phyloP scores from a whole-genome alignment of 2,329 filamentous ascomycete species.

The Cladosporium austrohemisphaericum region DNA sequence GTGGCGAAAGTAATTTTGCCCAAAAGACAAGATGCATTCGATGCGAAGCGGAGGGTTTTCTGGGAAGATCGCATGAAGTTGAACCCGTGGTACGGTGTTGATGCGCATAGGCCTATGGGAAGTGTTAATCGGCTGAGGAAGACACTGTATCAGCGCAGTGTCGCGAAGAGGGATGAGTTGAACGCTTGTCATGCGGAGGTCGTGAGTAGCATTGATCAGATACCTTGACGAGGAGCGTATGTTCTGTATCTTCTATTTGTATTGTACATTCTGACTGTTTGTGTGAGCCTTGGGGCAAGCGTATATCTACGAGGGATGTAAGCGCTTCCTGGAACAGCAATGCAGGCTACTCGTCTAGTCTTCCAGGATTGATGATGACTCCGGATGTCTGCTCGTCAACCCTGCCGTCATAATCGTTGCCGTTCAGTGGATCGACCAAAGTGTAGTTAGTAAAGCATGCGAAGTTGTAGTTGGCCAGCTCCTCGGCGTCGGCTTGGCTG shows the following conservation, averaged over 20 bases:
- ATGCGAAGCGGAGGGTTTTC: conserved; percentile 24
- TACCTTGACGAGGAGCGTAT: conserved; percentile 23
- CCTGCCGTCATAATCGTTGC: conserved; percentile 44
- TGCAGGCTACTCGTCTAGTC: conserved; percentile 5
- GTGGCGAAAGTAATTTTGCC: conserved; percentile 29
- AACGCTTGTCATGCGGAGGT: conserved; percentile 22
- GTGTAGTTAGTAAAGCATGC: conserved; percentile 50
- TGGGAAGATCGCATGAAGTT: conserved; percentile 33
- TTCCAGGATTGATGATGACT: conserved; percentile 6
- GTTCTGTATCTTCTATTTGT: not conserved
- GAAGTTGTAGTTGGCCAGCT: conserved; percentile 45
- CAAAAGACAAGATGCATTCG: conserved; percentile 26
- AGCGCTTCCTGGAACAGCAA: too few species aligned
- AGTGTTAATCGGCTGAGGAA: conserved; percentile 31
- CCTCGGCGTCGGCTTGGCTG: conserved; percentile 39
- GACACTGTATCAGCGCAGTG: conserved; percentile 29
- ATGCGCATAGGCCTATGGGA: conserved; percentile 28
- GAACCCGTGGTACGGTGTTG: conserved; percentile 28
- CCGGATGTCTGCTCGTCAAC: conserved; percentile 19
- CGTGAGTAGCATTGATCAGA: conserved; percentile 24
- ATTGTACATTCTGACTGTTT: not conserved
- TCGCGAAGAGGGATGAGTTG: conserved; percentile 23
- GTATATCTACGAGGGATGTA: not conserved
- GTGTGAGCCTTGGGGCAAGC: not conserved
- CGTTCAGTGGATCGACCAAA: conserved; percentile 35